Evolutionary conservation across 768 basidiomycete genomes (phyloP).

Genomic region (Candolleomyces aberdarensis): DNA sequence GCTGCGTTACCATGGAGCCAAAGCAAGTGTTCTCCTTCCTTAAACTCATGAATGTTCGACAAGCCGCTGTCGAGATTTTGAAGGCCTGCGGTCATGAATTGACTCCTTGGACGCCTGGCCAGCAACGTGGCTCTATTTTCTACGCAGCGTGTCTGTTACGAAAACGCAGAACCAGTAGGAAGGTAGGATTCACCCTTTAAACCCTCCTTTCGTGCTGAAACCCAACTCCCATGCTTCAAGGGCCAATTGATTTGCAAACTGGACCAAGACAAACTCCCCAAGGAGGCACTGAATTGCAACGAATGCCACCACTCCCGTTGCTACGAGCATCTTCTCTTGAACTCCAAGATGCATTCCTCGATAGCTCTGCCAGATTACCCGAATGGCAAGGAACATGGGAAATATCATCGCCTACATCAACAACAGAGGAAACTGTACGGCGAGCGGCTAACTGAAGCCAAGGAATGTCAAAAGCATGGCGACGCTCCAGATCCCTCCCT

Average conservation of each 20-base stretch:
- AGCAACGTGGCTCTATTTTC: background rate
- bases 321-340: constrained; percentile 33
- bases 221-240: no score
- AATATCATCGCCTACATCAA: constrained; percentile 32
- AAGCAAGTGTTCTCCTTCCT: constrained; percentile 33
- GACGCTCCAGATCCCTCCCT: background rate
- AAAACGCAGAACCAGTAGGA: background rate
- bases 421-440: constrained; percentile 16
- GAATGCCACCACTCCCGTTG: constrained; percentile 39
- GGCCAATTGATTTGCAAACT: no score
- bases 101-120: background rate
- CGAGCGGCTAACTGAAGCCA: constrained; percentile 3
- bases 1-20: constrained; percentile 58
- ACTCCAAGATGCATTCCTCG: constrained; percentile 33
- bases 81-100: background rate
- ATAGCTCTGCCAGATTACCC: constrained; percentile 31
- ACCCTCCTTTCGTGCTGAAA: no score
- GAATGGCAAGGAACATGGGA: constrained; percentile 22
- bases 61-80: constrained; percentile 12
- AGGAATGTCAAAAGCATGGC: background rate
- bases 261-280: background rate
- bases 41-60: constrained; percentile 8
- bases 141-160: background rate
- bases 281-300: constrained; percentile 33
- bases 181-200: no score